phyloP scores from a whole-genome alignment of 352 stramenopile genomes.

The Phytophthora syringae region DNA sequence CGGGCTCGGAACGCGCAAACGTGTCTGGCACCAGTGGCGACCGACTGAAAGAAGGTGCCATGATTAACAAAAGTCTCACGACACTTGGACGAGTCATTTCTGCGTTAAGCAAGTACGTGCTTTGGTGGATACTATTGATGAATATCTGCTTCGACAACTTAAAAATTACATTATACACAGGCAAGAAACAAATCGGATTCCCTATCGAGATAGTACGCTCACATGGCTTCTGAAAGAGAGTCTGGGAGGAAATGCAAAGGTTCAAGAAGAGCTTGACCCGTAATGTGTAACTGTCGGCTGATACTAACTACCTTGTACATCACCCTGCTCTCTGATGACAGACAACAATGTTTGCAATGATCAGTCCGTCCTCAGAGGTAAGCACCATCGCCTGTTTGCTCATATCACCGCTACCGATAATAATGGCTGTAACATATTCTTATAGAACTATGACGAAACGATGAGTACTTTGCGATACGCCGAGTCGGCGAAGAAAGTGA shows the following conservation, averaged over 20 bases:
- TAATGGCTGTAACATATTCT: not conserved
- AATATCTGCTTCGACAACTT: not conserved
- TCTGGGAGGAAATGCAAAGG: conserved; percentile 83
- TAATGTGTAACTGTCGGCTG: not conserved
- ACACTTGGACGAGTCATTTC: conserved; percentile 91
- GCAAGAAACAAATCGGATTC: conserved; percentile 64
- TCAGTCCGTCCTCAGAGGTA: conserved; percentile 78
- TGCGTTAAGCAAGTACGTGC: conserved; percentile 71
- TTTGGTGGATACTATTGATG: not conserved
- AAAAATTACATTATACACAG: conserved; percentile 20
- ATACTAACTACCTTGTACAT: not conserved
- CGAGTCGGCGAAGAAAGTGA: conserved; percentile 84
- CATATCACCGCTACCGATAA: not conserved
- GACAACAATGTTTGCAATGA: conserved; percentile 91
- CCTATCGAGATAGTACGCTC: conserved; percentile 87
- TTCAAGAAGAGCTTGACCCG: conserved; percentile 10
- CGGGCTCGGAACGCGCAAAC: conserved; percentile 82
- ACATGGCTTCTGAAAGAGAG: conserved; percentile 90
- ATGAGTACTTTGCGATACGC: conserved; percentile 88
- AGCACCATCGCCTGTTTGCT: not conserved
- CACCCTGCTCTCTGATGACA: conserved; percentile 19
- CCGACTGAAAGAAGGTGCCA: conserved; percentile 90
- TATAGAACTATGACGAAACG: conserved; percentile 83
- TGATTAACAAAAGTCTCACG: conserved; percentile 94
- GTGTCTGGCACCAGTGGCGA: conserved; percentile 86